Evolutionary conservation across 2,329 filamentous ascomycete genomes (phyloP).

Genomic region (Fusarium sp.): DNA sequence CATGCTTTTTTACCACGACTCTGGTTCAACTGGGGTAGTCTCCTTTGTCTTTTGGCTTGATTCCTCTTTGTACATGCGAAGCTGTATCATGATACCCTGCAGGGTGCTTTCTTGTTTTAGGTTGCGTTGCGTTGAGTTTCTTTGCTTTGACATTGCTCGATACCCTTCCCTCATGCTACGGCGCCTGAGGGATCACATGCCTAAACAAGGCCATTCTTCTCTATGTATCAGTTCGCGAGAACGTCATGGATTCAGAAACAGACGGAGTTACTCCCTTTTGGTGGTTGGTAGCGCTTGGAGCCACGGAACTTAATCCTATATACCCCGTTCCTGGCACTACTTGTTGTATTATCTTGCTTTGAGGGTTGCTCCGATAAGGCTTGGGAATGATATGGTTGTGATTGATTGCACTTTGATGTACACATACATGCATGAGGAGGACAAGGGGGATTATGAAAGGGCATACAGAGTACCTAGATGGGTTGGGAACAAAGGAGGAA

Average conservation of each 20-base stretch:
- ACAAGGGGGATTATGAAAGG: conserved; percentile 7
- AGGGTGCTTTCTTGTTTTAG: conserved; percentile 37
- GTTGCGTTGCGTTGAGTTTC: conserved; percentile 24
- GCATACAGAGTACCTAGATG: neutral
- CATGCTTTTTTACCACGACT: conserved; percentile 47
- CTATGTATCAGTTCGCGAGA: conserved; percentile 37
- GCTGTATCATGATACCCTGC: conserved; percentile 41
- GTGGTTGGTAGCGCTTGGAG: conserved; percentile 40
- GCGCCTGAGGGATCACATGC: conserved; percentile 43
- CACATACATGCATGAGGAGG: conserved; percentile 31
- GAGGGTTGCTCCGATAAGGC: conserved; percentile 15
- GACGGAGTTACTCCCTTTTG: conserved; percentile 41
- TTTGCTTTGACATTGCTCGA: conserved; percentile 36
- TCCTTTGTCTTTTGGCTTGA: conserved; percentile 37
- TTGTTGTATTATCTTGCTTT: conserved; percentile 37
- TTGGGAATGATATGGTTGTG: conserved; percentile 32
- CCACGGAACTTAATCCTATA: conserved; percentile 48
- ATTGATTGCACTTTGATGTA: conserved; percentile 24
- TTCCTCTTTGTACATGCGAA: conserved; percentile 41
- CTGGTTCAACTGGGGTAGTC: conserved; percentile 35
- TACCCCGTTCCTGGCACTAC: conserved; percentile 45
- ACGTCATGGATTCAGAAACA: conserved; percentile 37
- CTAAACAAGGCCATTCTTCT: conserved; percentile 40
- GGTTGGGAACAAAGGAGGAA: conserved; percentile 6
- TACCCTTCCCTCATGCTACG: conserved; percentile 44